Conservation (phyloP, 805 yeast genomes). For the Yamadazyma ubonensis region DNA sequence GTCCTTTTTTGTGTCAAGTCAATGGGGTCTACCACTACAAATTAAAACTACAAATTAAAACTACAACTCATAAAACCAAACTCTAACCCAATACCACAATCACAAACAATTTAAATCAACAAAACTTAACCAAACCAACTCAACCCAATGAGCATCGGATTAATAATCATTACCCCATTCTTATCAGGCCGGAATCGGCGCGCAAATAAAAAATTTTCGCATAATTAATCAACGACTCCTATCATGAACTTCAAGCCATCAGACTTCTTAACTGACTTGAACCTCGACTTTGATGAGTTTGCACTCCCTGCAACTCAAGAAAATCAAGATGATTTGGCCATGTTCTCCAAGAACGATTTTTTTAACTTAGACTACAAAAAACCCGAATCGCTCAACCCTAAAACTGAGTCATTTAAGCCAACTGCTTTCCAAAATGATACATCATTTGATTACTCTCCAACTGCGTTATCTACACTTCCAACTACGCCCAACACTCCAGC, state of each 20-base stretch:
- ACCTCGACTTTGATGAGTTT: constrained; percentile 32
- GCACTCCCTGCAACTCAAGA: constrained; percentile 1
- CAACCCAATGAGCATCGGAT: background rate
- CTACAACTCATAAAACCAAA: no score
- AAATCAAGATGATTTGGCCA: constrained; percentile 32
- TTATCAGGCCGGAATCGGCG: no score
- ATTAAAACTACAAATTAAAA: no score
- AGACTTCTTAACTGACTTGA: constrained; percentile 40
- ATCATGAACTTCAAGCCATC: constrained; percentile 43
- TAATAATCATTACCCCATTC: background rate
- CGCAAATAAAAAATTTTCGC: background rate
- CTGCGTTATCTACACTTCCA: no score
- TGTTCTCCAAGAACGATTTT: constrained; percentile 40
- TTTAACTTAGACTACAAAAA: constrained; percentile 35
- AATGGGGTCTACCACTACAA: no score
- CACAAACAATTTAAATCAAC: no score
- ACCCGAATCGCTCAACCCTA: constrained; percentile 12
- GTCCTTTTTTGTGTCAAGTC: no score
- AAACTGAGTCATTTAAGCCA: no score
- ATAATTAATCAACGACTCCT: background rate
- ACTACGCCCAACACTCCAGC: background rate
- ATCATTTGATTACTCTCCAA: no score
- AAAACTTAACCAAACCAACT: no score
- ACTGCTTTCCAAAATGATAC: no score
- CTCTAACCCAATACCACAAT: no score